Evolutionary conservation across 2,329 filamentous ascomycete species (phyloP).

Genomic region (Huntiella moniliformis): DNA sequence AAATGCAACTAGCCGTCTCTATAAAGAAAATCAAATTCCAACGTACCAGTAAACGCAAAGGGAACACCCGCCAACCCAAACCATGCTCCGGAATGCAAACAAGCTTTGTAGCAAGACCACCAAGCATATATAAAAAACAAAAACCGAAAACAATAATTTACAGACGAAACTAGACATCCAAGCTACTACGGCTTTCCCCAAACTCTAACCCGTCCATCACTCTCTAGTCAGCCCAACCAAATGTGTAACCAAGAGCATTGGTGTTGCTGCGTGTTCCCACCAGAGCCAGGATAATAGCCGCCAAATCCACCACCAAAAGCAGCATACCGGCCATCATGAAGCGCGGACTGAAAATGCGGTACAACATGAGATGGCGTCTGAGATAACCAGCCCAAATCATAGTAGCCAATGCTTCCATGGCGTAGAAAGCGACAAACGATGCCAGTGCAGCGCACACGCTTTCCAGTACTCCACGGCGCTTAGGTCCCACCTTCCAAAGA

Average conservation of each 20-base stretch:
- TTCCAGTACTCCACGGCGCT: constrained; percentile 49
- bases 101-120: too few species aligned
- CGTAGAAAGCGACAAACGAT: constrained; percentile 65
- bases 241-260: constrained; percentile 65
- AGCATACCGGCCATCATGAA: constrained; percentile 67
- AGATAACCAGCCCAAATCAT: constrained; percentile 81
- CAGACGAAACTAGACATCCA: not conserved
- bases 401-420: constrained; percentile 64
- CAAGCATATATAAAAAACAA: not conserved
- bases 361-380: constrained; percentile 86
- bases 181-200: not conserved
- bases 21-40: too few species aligned
- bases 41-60: too few species aligned
- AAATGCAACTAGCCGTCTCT: too few species aligned
- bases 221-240: constrained; percentile 52
- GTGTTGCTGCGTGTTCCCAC: constrained; percentile 58
- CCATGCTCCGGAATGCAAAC: too few species aligned
- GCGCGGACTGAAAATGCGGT: constrained; percentile 76
- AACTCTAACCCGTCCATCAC: not conserved
- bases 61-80: too few species aligned
- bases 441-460: constrained; percentile 51
- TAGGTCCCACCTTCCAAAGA: constrained; percentile 76
- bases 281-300: constrained; percentile 52
- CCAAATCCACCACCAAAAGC: constrained; percentile 58
- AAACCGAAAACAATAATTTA: not conserved